A percentile compares a stretch with the other conserved stretches of the same genome.
phyloP scores from a whole-genome alignment of 208 protist genomes.

The Trypanosoma avium region DNA sequence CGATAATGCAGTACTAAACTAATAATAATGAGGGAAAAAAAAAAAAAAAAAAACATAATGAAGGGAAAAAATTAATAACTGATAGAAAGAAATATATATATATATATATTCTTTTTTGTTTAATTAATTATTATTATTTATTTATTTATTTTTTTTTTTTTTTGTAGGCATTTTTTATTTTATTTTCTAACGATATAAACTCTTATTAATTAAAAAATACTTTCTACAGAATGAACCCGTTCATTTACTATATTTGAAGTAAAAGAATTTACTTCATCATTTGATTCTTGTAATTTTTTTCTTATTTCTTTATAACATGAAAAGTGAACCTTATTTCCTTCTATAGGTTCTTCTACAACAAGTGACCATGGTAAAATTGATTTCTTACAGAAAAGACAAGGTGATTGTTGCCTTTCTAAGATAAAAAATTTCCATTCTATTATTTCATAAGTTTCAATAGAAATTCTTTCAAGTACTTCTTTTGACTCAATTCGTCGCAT shows the following conservation, averaged over 20 bases:
- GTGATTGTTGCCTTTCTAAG: background rate
- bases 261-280: background rate
- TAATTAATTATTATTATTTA: background rate
- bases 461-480: slow-evolving; percentile 9
- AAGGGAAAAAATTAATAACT: background rate
- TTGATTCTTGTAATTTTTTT: background rate
- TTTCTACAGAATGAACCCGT: background rate
- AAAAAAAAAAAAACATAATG: slow-evolving; percentile 26
- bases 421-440: slow-evolving; percentile 1
- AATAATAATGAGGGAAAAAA: slow-evolving; percentile 7
- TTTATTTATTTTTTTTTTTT: background rate
- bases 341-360: background rate
- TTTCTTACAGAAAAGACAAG: slow-evolving; percentile 3
- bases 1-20: too few relatives aligned
- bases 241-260: background rate
- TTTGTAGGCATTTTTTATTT: background rate
- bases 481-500: background rate
- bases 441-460: slow-evolving; percentile 3
- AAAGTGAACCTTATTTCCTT: slow-evolving; percentile 2
- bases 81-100: too few relatives aligned
- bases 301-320: background rate
- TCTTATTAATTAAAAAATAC: background rate
- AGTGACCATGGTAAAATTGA: background rate
- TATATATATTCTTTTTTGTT: too few relatives aligned
- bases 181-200: too few relatives aligned